phyloP scores from a whole-genome alignment of 345 rosid species.

The Citrus mangshanensis region DNA sequence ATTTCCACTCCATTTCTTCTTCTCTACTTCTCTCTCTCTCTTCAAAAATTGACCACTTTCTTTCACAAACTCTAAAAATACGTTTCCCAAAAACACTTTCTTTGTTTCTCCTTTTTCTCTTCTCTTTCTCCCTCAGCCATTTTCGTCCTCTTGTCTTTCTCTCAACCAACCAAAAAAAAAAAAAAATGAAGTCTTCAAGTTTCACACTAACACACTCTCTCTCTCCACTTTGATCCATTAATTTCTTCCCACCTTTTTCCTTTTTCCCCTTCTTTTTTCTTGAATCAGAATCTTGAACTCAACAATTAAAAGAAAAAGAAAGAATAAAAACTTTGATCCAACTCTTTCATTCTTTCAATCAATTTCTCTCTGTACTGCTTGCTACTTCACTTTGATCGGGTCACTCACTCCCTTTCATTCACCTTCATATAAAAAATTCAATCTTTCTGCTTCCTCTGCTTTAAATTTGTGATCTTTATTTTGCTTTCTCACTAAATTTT shows the following conservation, averaged over 20 bases:
- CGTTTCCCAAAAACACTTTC: background rate
- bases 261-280: background rate
- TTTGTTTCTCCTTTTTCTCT: background rate
- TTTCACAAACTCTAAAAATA: background rate
- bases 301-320: background rate
- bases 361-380: background rate
- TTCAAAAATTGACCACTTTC: background rate
- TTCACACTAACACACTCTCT: background rate
- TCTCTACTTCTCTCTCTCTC: background rate
- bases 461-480: background rate
- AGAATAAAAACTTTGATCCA: background rate
- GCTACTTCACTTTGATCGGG: background rate
- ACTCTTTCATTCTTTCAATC: background rate
- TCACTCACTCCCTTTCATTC: background rate
- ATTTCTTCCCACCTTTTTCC: background rate
- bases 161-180: background rate
- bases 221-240: constrained; percentile 5
- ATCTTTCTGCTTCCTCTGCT: background rate
- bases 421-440: background rate
- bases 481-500: background rate
- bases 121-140: background rate
- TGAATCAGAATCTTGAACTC: background rate
- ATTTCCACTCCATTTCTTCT: background rate
- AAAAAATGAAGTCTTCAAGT: background rate
- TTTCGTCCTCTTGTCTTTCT: background rate